Conservation (phyloP, 2,329 filamentous ascomycete species). For the Dothiorella sarmentorum region DNA sequence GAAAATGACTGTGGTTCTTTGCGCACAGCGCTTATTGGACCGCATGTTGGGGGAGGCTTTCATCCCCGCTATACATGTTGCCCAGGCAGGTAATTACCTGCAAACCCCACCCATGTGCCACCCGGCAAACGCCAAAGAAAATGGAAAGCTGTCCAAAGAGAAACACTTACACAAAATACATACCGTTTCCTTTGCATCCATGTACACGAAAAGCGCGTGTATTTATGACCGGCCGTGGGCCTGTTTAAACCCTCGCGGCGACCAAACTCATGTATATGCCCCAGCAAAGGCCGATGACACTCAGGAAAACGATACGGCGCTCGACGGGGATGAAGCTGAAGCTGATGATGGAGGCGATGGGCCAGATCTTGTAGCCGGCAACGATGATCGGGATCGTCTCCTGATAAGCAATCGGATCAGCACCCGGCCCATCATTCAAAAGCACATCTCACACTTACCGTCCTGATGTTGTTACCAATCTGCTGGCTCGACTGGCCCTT, state of each 20-base stretch:
- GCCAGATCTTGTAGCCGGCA: slow-evolving; percentile 73
- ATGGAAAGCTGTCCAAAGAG: neutral
- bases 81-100: no score
- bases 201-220: neutral
- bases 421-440: slow-evolving; percentile 18
- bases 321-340: slow-evolving; percentile 69
- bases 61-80: no score
- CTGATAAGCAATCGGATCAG: slow-evolving; percentile 33
- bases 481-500: slow-evolving; percentile 34
- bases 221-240: neutral
- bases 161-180: neutral
- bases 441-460: slow-evolving; percentile 32
- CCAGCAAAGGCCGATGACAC: slow-evolving; percentile 69
- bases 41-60: no score
- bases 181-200: neutral
- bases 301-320: slow-evolving; percentile 66
- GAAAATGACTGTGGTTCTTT: no score
- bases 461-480: slow-evolving; percentile 32
- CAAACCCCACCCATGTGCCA: no score
- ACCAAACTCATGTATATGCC: slow-evolving; percentile 70
- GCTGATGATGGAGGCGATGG: slow-evolving; percentile 66
- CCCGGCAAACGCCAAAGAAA: neutral
- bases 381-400: slow-evolving; percentile 35
- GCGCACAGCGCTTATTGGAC: no score
- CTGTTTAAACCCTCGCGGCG: slow-evolving; percentile 26